phyloP scores from a whole-genome alignment of 352 stramenopile genomes.

The Thraustochytrium sp. region DNA sequence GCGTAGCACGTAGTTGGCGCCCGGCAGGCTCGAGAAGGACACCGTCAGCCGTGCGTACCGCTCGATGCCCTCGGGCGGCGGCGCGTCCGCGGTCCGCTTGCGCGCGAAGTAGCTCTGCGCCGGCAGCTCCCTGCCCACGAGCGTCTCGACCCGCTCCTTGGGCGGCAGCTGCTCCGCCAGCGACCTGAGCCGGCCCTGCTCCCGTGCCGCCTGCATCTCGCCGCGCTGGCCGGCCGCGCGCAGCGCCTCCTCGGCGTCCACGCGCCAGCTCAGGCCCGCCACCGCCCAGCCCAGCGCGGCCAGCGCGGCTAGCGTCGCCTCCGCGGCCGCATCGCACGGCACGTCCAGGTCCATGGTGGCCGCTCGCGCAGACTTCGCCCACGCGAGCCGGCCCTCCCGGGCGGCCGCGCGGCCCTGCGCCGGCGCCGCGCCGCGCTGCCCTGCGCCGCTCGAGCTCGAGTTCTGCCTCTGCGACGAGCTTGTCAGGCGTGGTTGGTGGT shows the following conservation, averaged over 20 bases:
- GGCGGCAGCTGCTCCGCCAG: neutral
- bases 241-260: neutral
- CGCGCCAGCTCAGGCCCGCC: neutral
- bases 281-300: neutral
- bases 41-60: neutral
- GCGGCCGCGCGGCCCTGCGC: too few relatives aligned
- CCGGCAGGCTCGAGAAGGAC: neutral
- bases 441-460: too few relatives aligned
- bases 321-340: neutral
- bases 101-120: neutral
- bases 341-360: slow-evolving; percentile 15
- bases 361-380: too few relatives aligned
- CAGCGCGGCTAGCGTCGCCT: neutral
- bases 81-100: neutral
- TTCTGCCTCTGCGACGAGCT: too few relatives aligned
- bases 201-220: neutral
- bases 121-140: neutral
- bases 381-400: too few relatives aligned
- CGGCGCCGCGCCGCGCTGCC: too few relatives aligned
- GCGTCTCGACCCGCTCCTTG: neutral
- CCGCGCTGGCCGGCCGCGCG: neutral
- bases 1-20: neutral
- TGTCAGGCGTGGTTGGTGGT: too few relatives aligned
- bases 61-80: neutral
- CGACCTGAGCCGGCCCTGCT: neutral